Conservation (phyloP, 1,139 yeast species). For the Candida anutae region DNA sequence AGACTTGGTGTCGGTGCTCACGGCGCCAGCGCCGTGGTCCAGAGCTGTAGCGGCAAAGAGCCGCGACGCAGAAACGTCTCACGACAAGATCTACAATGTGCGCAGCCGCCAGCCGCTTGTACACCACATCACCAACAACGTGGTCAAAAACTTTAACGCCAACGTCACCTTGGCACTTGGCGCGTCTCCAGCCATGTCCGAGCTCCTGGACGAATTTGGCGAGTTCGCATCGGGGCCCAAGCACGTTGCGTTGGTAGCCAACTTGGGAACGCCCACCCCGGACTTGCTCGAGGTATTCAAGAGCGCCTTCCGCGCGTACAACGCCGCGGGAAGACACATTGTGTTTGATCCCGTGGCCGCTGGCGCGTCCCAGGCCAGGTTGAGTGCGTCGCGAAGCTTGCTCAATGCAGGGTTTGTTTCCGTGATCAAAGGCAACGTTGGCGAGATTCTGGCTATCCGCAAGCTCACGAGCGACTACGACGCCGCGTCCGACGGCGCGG, state of each 20-base stretch:
- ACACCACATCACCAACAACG: slow-evolving; percentile 85
- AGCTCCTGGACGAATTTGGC: slow-evolving; percentile 55
- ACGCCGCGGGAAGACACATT: slow-evolving; percentile 49
- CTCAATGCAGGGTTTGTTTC: slow-evolving; percentile 54
- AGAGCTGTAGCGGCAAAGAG: slow-evolving; percentile 1
- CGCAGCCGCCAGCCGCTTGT: slow-evolving; percentile 46
- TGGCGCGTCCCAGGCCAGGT: slow-evolving; percentile 67
- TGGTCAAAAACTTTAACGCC: slow-evolving; percentile 86
- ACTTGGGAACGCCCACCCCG: slow-evolving; percentile 66
- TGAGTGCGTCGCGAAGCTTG: slow-evolving; percentile 37
- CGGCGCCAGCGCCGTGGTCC: slow-evolving; percentile 13
- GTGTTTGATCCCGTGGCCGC: slow-evolving; percentile 90
- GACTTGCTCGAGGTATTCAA: slow-evolving; percentile 36
- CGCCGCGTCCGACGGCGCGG: slow-evolving; percentile 19
- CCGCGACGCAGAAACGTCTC: neutral
- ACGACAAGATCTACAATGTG: slow-evolving; percentile 4
- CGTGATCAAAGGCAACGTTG: slow-evolving; percentile 80
- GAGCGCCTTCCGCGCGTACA: slow-evolving; percentile 54
- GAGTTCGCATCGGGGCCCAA: slow-evolving; percentile 47
- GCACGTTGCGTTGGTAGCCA: slow-evolving; percentile 56
- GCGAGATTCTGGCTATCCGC: slow-evolving; percentile 57
- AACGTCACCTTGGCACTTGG: slow-evolving; percentile 83
- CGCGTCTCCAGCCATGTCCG: slow-evolving; percentile 92
- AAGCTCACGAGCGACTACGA: slow-evolving; percentile 21
- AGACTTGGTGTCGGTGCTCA: slow-evolving; percentile 13